Base-by-base conservation (phyloP, 2,329 filamentous ascomycete species). In the Westerdykella aurantiaca region DNA sequence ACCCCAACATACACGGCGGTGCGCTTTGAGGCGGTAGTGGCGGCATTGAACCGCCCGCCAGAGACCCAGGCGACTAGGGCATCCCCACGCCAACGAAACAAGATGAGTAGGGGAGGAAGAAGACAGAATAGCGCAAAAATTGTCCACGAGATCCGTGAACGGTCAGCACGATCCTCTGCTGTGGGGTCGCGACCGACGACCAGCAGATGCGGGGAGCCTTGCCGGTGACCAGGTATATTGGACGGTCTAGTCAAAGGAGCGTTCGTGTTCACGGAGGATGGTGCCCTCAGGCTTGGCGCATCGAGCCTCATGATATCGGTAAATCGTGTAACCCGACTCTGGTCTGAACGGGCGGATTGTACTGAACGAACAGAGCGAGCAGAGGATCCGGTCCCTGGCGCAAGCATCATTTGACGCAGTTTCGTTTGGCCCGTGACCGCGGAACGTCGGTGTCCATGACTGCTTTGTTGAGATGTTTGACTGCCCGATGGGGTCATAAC, bases 11-110 rank as follows among this genome's bases (percentile, higher is more conserved):
- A 57, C 9, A 62, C 44, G 14, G 64, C 62, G 38, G 56, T 50
- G 34, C 50, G 46, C 48, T 69, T 68, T n/a, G 64, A 56, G 31
- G 47, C 42, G 14, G 46, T 38, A 0, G 58, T 52, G 43, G 59
- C 65, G n/a, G 58, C 49, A 6, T 55, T 51, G 17, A 69, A 48
- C 4, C 54, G 50, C 11, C 66, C 66, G 5, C 61, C 49, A 0
- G 66, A 64, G 12, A 58, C 34, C 2, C 48, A 58, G 10, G 48
- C 45, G 10, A 69, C 64, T 37, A 65, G 42, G 2, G 44, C 41
- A 45, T 69, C 67, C 31, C 63, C 58, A 17, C 52, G 49, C 21
- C 55, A 56, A n/a, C 66, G 63, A 44, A 59, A 67, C 18, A 69
- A 54, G 22, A 69, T 51, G 22, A 68, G 60, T 11, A 60, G 50